Percentiles rank a stretch among this genome's conserved stretches.
Conservation (phyloP, 768 basidiomycete species). For the Coprinopsis marcescibilis region DNA sequence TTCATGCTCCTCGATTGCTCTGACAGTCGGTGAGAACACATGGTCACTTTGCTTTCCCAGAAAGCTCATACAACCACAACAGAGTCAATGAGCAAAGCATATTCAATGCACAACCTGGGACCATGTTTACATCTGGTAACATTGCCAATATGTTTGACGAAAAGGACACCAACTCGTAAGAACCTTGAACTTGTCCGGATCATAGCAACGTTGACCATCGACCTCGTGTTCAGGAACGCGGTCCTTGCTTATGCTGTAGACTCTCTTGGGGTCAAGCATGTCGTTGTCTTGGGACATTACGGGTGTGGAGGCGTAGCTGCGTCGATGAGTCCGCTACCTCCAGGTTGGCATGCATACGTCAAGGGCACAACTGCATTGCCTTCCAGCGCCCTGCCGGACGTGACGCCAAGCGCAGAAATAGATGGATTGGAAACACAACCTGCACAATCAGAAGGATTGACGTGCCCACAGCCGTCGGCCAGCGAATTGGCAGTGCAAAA, state of each 20-base stretch:
- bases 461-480: not conserved
- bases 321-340: constrained; percentile 18
- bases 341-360: constrained; percentile 9
- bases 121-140: constrained; percentile 28
- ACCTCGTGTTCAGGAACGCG: constrained; percentile 17
- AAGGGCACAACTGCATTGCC: not conserved
- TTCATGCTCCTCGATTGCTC: constrained; percentile 29
- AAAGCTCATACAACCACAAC: not conserved
- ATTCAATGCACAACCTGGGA: constrained; percentile 24
- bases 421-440: not conserved
- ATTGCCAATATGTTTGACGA: constrained; percentile 29
- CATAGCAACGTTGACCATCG: not conserved
- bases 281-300: constrained; percentile 27
- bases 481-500: constrained; percentile 28
- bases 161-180: constrained; percentile 24
- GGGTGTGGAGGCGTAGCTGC: constrained; percentile 27
- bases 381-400: too few relatives aligned
- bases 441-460: not conserved
- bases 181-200: not conserved
- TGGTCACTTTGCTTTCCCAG: not conserved
- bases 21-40: constrained; percentile 23
- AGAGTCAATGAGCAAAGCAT: constrained; percentile 27
- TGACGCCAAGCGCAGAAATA: too few relatives aligned
- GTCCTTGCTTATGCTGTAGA: constrained; percentile 25
- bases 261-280: constrained; percentile 23